Percentiles rank a stretch among this genome's conserved stretches.
Conservation (phyloP, 2,329 filamentous ascomycete genomes). For the Cladosporium colombiae region DNA sequence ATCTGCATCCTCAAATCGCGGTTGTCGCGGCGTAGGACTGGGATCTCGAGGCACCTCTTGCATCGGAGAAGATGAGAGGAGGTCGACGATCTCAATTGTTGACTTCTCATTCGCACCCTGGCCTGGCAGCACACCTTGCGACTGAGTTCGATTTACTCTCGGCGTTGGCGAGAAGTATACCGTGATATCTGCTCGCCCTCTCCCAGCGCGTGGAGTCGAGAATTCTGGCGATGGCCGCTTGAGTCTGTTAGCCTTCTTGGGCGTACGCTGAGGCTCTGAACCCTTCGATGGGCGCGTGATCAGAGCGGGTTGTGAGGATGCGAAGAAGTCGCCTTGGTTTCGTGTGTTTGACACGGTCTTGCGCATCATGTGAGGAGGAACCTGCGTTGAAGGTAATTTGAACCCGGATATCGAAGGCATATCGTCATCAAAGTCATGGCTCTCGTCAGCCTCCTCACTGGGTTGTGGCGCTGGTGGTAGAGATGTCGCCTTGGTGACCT, state of each 20-base stretch:
- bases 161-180: conserved; percentile 34
- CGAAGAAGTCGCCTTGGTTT: neutral
- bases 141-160: conserved; percentile 14
- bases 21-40: conserved; percentile 7
- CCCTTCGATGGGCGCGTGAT: conserved; percentile 9
- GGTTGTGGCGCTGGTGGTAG: neutral
- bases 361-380: neutral
- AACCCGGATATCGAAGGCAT: conserved; percentile 22
- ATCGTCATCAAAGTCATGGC: neutral
- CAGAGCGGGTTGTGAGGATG: neutral
- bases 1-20: neutral
- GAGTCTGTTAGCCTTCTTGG: conserved; percentile 24
- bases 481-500: conserved; percentile 24
- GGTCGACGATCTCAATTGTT: conserved; percentile 29
- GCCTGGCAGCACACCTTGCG: neutral
- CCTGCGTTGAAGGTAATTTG: neutral
- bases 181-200: conserved; percentile 31
- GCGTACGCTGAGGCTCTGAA: conserved; percentile 24
- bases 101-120: neutral
- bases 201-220: conserved; percentile 26
- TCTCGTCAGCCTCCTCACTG: neutral
- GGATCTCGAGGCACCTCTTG: conserved; percentile 12
- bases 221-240: conserved; percentile 33
- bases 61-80: conserved; percentile 35
- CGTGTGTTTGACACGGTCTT: neutral